Evolutionary conservation across 306 rosid species (phyloP), one percentile per base, ranked within the genome.

Genomic region (Vigna nakashimae): DNA sequence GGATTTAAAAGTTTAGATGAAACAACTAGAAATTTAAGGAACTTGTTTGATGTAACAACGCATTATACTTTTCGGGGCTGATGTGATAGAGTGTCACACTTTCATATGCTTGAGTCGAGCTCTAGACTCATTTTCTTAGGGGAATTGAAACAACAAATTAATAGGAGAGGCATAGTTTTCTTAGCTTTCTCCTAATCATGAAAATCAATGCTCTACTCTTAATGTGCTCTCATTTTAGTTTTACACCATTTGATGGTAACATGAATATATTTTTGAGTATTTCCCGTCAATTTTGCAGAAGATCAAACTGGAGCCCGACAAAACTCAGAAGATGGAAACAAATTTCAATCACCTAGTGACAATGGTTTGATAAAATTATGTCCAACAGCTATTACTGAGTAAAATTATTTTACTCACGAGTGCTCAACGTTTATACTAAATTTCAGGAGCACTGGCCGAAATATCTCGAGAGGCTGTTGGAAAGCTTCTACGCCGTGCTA

Each of bases 401-500:
- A 22, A 51, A 40, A 50, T 80, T 46, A n/a, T 66, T 11, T 76
- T 65, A 28, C 72, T 57, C 45, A 11, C 26, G 53, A 22, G 16
- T 75, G 53, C 20, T 51, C n/a, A 8, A 46, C 75, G 59, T 22
- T 65, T 79, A 59, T 80, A 42, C 76, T 67, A 60, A 42, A 60
- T 86, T 79, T 68, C 75, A 86, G 89, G 84, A 82, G 48, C 67
- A 0, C 68, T 80, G 63, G 2, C 82, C 4, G 70, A 79, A 67
- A 60, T 77, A 59, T 86, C 85, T 30, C 69, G 6, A 40, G 81
- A 76, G 18, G 86, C 83, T 15, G 84, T 80, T 59, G 86, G 75
- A 71, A 82, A 67, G 43, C 86, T 82, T 55, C 26, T 67, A 38
- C 22, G 72, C 55, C 84, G 83, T 53, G 83, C 73, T 74, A 72